Evolutionary conservation across 768 basidiomycete genomes (phyloP).

Genomic region (Clitopilus passeckerianus): DNA sequence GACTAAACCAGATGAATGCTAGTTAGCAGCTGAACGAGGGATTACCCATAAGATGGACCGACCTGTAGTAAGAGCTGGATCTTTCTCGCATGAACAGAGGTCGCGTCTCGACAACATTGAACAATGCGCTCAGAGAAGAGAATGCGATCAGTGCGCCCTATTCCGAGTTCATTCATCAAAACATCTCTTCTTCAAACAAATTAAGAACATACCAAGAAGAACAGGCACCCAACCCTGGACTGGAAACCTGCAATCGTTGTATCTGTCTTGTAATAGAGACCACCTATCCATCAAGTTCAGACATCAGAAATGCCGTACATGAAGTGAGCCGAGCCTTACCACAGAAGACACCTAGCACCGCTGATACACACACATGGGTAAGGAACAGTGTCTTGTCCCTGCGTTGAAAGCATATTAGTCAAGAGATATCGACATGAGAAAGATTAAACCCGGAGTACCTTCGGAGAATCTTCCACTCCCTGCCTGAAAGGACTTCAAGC

Average conservation of each 20-base stretch:
- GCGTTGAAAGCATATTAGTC: background rate
- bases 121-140: constrained; percentile 83
- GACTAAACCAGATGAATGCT: constrained; percentile 35
- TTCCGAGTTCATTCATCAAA: constrained; percentile 1
- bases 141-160: constrained; percentile 91
- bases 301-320: background rate
- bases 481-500: constrained; percentile 70
- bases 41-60: constrained; percentile 5
- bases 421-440: background rate
- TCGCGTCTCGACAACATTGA: constrained; percentile 80
- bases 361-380: constrained; percentile 68
- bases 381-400: constrained; percentile 83
- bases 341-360: constrained; percentile 80
- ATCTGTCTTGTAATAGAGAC: constrained; percentile 79
- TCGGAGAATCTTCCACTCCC: constrained; percentile 82
- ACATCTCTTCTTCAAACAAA: background rate
- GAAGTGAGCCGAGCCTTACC: constrained; percentile 36
- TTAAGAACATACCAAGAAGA: constrained; percentile 73
- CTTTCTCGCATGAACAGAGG: constrained; percentile 89
- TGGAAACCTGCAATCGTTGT: constrained; percentile 90
- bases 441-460: constrained; percentile 32
- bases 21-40: constrained; percentile 2
- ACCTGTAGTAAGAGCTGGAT: constrained; percentile 84
- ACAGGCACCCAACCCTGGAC: constrained; percentile 86
- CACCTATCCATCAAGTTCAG: constrained; percentile 40